These are phyloP conservation scores for Botrytis galanthina DNA, from an alignment of 2,329 filamentous ascomycete species.

Conservation along the genomic window DNA sequence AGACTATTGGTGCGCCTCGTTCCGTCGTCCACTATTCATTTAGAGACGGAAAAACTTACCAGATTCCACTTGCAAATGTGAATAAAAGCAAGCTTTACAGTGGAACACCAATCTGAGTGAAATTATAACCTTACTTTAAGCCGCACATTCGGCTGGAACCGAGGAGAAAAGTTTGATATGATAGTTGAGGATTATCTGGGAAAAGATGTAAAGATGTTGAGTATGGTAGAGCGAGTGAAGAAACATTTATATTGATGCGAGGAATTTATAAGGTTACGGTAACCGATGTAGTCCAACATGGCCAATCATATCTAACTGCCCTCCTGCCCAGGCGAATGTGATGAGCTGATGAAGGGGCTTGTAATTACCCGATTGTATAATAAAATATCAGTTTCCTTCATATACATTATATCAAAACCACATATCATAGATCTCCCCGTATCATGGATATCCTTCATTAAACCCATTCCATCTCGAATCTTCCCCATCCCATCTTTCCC, in stretches of 20 bases:
- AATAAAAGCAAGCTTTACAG: not conserved
- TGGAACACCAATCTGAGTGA: not conserved
- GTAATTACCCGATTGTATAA: not conserved
- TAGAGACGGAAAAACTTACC: slow-evolving; percentile 1
- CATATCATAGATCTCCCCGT: not conserved
- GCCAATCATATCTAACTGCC: not conserved
- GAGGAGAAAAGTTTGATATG: not conserved
- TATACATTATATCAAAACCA: not conserved
- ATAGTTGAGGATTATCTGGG: not conserved
- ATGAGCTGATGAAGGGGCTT: slow-evolving; percentile 1
- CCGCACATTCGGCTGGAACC: not conserved
- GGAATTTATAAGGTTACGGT: slow-evolving; percentile 10
- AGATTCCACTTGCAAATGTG: not conserved
- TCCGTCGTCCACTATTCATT: slow-evolving; percentile 12
- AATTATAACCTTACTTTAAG: not conserved
- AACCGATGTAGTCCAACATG: no score
- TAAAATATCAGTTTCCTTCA: not conserved
- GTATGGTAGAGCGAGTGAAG: not conserved
- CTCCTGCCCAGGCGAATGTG: no score
- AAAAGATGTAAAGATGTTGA: no score
- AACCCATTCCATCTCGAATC: not conserved
- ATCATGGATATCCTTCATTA: not conserved
- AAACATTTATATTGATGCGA: not conserved
- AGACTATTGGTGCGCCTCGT: slow-evolving; percentile 15
- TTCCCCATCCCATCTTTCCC: not conserved